Conservation (phyloP, 2,329 filamentous ascomycete species). For the Cladosporium austrohemisphaericum region DNA sequence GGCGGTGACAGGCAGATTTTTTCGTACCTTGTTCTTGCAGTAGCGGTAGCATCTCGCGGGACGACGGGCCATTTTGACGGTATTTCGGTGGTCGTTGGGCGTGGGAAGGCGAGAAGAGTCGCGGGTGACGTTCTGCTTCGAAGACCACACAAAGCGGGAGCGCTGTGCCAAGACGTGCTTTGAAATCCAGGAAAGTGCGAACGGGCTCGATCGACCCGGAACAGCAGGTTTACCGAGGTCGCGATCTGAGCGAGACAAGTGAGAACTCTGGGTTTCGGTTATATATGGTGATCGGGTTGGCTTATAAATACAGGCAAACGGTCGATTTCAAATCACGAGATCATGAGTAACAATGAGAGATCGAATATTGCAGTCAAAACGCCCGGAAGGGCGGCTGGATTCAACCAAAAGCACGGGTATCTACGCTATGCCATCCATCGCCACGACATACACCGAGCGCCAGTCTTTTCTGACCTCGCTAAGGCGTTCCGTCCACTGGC, state of each 20-base stretch:
- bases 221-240: no score
- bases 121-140: constrained; percentile 21
- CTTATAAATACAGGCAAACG: no score
- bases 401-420: constrained; percentile 14
- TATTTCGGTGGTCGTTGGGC: constrained; percentile 54
- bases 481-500: neutral
- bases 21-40: constrained; percentile 99
- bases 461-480: constrained; percentile 13
- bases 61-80: constrained; percentile 97
- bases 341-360: neutral
- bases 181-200: no score
- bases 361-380: constrained; percentile 8
- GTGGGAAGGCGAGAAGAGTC: constrained; percentile 23
- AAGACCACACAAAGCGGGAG: no score
- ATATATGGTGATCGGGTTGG: no score
- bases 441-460: constrained; percentile 8
- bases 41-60: constrained; percentile 96
- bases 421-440: constrained; percentile 12
- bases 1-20: constrained; percentile 2
- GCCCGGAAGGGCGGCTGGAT: constrained; percentile 12
- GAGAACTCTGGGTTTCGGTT: no score
- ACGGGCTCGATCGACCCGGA: no score
- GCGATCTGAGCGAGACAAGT: no score
- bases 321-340: no score
- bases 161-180: no score